A percentile compares a stretch with the other conserved stretches of the same genome.
Conservation (phyloP, 164 flowering plant genomes). For the Warburgia ugandensis region DNA sequence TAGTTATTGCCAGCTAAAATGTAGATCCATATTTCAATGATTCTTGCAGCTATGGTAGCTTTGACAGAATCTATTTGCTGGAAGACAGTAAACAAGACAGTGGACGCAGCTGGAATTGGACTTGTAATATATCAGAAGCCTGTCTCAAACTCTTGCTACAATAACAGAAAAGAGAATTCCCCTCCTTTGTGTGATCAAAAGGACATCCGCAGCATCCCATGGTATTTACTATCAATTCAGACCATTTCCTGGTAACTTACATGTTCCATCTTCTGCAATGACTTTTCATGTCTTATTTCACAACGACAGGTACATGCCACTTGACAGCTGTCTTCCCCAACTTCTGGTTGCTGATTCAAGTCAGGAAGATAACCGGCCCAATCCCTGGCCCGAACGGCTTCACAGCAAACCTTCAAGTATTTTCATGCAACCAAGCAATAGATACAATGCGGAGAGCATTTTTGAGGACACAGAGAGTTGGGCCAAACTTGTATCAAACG, state of each 20-base stretch:
- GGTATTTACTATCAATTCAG: too few relatives aligned
- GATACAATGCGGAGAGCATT: slow-evolving; percentile 29
- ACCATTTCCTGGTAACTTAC: too few relatives aligned
- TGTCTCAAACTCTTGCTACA: slow-evolving; percentile 62
- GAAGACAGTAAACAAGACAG: slow-evolving; percentile 54
- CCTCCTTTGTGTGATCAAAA: slow-evolving; percentile 66
- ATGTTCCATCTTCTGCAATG: neutral
- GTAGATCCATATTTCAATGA: neutral
- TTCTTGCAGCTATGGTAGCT: slow-evolving; percentile 74
- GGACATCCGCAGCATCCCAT: slow-evolving; percentile 34
- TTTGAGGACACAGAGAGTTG: slow-evolving; percentile 56
- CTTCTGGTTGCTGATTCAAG: slow-evolving; percentile 28
- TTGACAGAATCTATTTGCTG: slow-evolving; percentile 85
- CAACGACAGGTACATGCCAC: slow-evolving; percentile 62
- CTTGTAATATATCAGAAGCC: slow-evolving; percentile 92
- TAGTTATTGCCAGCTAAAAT: neutral
- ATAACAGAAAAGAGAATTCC: slow-evolving; percentile 34
- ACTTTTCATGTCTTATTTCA: neutral
- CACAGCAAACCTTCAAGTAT: slow-evolving; percentile 53
- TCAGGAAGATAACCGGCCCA: slow-evolving; percentile 47
- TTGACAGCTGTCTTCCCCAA: slow-evolving; percentile 53
- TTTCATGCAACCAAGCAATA: slow-evolving; percentile 22
- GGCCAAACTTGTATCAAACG: slow-evolving; percentile 56
- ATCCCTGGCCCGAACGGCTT: slow-evolving; percentile 82
- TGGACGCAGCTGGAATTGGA: slow-evolving; percentile 53